Evolutionary conservation across 2,329 filamentous ascomycete species (phyloP).

Genomic region (Penicillium sp.): DNA sequence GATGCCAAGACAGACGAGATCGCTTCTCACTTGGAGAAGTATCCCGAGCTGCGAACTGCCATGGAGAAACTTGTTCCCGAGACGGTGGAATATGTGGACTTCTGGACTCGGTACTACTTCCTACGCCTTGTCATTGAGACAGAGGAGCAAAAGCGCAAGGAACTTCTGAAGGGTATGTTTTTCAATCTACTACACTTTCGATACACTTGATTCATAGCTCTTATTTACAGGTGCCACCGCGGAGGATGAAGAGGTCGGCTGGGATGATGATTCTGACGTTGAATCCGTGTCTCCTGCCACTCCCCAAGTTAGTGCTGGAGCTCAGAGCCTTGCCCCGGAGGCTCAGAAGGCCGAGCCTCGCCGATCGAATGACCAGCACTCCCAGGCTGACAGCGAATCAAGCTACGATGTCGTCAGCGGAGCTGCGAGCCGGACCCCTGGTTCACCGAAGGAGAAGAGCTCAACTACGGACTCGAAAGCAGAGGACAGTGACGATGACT

Average conservation of each 20-base stretch:
- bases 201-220: not conserved
- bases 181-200: not conserved
- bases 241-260: slow-evolving; percentile 68
- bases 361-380: slow-evolving; percentile 81
- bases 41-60: slow-evolving; percentile 76
- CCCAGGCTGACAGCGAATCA: slow-evolving; percentile 86
- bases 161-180: slow-evolving; percentile 80
- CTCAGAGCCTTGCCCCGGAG: slow-evolving; percentile 34
- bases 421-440: slow-evolving; percentile 73
- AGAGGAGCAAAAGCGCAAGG: slow-evolving; percentile 82
- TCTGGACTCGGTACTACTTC: slow-evolving; percentile 97
- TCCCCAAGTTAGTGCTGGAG: slow-evolving; percentile 43
- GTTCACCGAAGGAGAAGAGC: slow-evolving; percentile 58
- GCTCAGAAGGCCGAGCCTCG: slow-evolving; percentile 66
- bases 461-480: slow-evolving; percentile 32
- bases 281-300: slow-evolving; percentile 47
- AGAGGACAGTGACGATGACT: slow-evolving; percentile 71
- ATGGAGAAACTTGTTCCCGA: slow-evolving; percentile 98
- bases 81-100: slow-evolving; percentile 80
- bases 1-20: slow-evolving; percentile 85
- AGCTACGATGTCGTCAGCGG: slow-evolving; percentile 94
- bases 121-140: slow-evolving; percentile 88
- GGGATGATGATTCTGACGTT: slow-evolving; percentile 70
- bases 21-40: slow-evolving; percentile 76
- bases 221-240: slow-evolving; percentile 39